These are phyloP conservation scores for Boletus sp. DNA, from an alignment of 1,284 basidiomycete species.

Conservation along the genomic window DNA sequence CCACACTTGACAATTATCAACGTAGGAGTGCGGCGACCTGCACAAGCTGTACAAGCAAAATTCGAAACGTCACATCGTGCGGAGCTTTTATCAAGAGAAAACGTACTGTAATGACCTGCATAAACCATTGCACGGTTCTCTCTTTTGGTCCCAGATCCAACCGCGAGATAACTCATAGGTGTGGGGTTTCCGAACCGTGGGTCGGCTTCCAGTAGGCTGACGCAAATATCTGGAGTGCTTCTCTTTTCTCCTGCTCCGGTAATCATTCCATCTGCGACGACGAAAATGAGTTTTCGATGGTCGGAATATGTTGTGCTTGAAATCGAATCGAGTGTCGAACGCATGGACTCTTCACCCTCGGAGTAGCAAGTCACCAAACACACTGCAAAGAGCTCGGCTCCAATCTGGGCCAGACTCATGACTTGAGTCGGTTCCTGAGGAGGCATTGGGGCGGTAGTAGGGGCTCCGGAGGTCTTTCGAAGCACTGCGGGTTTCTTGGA, in stretches of 20 bases:
- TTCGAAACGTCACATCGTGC: not conserved
- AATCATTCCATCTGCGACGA: slow-evolving; percentile 99
- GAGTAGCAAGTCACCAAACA: slow-evolving; percentile 98
- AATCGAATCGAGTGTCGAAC: slow-evolving; percentile 91
- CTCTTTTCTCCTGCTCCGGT: slow-evolving; percentile 93
- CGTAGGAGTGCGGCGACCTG: slow-evolving; percentile 90
- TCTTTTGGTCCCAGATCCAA: slow-evolving; percentile 84
- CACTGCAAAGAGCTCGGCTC: slow-evolving; percentile 89
- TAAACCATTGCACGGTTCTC: slow-evolving; percentile 98
- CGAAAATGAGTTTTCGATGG: slow-evolving; percentile 85
- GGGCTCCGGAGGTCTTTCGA: slow-evolving; percentile 35
- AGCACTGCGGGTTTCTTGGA: slow-evolving; percentile 48
- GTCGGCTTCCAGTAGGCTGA: slow-evolving; percentile 88
- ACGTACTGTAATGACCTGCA: slow-evolving; percentile 95
- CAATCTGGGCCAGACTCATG: slow-evolving; percentile 84
- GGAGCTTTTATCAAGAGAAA: slow-evolving; percentile 1
- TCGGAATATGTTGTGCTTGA: slow-evolving; percentile 90
- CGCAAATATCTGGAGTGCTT: slow-evolving; percentile 96
- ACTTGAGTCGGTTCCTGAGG: slow-evolving; percentile 52
- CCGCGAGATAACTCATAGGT: slow-evolving; percentile 92
- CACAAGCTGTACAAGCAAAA: slow-evolving; percentile 47
- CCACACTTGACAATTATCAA: slow-evolving; percentile 97
- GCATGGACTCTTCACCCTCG: slow-evolving; percentile 89
- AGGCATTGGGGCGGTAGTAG: slow-evolving; percentile 46
- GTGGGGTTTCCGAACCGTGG: slow-evolving; percentile 93